A percentile compares a stretch with the other conserved stretches of the same genome.
Evolutionary conservation across 2,329 filamentous ascomycete species (phyloP).

Genomic region (Fusarium foetens): DNA sequence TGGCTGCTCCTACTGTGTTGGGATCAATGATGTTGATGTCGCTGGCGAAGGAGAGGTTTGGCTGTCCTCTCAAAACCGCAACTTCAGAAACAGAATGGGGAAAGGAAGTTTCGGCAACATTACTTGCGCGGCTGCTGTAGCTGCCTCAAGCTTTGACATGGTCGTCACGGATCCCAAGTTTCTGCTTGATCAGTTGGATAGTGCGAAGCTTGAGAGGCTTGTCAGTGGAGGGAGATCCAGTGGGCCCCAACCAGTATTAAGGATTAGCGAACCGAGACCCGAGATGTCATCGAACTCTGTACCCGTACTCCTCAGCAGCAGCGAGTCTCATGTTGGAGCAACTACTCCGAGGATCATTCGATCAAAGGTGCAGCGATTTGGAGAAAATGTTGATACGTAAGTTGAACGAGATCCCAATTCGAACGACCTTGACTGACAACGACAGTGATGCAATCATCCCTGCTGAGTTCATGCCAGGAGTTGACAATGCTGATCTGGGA

Average conservation of each 20-base stretch:
- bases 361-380: background rate
- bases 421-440: fast-evolving
- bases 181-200: background rate
- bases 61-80: background rate
- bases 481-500: slow-evolving; percentile 36
- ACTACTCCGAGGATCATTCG: background rate
- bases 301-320: background rate
- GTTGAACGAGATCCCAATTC: fast-evolving
- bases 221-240: background rate
- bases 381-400: background rate
- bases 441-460: background rate
- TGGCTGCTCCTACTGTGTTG: background rate
- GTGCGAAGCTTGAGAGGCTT: background rate
- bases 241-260: background rate
- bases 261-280: background rate
- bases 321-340: fast-evolving
- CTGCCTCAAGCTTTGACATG: background rate
- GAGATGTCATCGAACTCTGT: background rate
- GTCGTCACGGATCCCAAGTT: background rate
- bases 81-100: background rate
- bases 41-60: background rate
- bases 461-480: slow-evolving; percentile 30
- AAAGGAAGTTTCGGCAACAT: background rate
- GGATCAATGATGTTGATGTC: background rate
- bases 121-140: background rate